Evolutionary conservation across 2,329 filamentous ascomycete genomes (phyloP).

Genomic region (Fusarium stilboides): DNA sequence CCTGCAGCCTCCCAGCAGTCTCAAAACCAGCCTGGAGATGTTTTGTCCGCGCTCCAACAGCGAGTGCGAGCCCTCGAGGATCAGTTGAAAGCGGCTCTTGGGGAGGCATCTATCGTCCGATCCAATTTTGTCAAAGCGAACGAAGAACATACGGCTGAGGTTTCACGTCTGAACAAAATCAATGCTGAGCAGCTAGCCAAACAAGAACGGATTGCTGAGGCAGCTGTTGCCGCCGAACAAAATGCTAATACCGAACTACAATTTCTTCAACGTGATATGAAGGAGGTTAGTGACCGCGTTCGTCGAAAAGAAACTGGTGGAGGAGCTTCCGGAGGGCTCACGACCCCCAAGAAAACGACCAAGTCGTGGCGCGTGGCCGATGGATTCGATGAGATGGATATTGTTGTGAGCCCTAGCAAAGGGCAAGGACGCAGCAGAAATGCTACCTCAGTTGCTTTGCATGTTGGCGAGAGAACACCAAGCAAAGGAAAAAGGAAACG

Average conservation of each 20-base stretch:
- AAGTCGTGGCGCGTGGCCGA: conserved; percentile 75
- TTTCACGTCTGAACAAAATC: conserved; percentile 73
- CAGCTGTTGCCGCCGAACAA: conserved; percentile 75
- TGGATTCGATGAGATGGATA: conserved; percentile 81
- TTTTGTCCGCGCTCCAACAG: conserved; percentile 65
- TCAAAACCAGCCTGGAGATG: conserved; percentile 53
- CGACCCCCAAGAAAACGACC: conserved; percentile 73
- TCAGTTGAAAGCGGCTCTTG: conserved; percentile 74
- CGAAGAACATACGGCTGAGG: conserved; percentile 74
- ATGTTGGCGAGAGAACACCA: conserved; percentile 70
- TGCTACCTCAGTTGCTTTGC: conserved; percentile 60
- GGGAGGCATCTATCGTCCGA: conserved; percentile 83
- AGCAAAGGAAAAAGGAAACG: conserved; percentile 81
- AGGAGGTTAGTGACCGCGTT: conserved; percentile 68
- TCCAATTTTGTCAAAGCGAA: conserved; percentile 75
- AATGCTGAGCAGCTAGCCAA: conserved; percentile 75
- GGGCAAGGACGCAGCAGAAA: conserved; percentile 60
- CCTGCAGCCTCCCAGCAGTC: conserved; percentile 45
- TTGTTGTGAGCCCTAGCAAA: conserved; percentile 69
- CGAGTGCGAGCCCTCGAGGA: conserved; percentile 68
- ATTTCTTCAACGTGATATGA: conserved; percentile 80
- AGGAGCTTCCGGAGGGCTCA: conserved; percentile 47
- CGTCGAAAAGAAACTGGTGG: conserved; percentile 62
- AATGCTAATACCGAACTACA: conserved; percentile 77
- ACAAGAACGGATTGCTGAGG: conserved; percentile 75